Evolutionary conservation across 345 rosid genomes (phyloP).

Genomic region (Lenwebbia sp.): DNA sequence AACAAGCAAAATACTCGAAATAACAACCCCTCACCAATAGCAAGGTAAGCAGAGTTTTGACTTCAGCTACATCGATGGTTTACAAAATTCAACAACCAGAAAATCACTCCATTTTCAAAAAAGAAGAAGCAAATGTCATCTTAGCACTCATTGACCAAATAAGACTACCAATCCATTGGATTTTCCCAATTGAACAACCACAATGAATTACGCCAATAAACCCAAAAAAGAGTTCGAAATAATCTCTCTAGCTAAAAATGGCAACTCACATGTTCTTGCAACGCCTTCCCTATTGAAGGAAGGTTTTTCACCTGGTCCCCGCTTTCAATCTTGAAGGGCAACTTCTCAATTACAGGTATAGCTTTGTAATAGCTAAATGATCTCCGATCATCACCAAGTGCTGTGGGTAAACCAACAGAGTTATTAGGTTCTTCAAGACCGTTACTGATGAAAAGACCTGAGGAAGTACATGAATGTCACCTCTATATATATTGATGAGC

Average conservation of each 20-base stretch:
- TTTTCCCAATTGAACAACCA: not conserved
- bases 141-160: not conserved
- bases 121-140: not conserved
- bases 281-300: slow-evolving; percentile 91
- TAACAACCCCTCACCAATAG: not conserved
- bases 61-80: not conserved
- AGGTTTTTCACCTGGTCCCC: slow-evolving; percentile 69
- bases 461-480: slow-evolving; percentile 17
- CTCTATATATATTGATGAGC: slow-evolving; percentile 79
- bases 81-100: not conserved
- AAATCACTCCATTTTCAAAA: not conserved
- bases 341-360: slow-evolving; percentile 74
- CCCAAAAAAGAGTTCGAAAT: not conserved
- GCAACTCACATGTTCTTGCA: slow-evolving; percentile 84
- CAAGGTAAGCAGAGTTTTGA: not conserved
- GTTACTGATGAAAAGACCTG: not conserved
- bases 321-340: slow-evolving; percentile 77
- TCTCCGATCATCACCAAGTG: slow-evolving; percentile 89
- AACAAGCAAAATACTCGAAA: not conserved
- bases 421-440: not conserved
- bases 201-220: not conserved
- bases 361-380: slow-evolving; percentile 96
- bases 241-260: not conserved
- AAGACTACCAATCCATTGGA: not conserved
- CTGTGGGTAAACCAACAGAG: slow-evolving; percentile 14